Evolutionary conservation across 2,329 filamentous ascomycete genomes (phyloP).

Genomic region (Polychaeton citri): DNA sequence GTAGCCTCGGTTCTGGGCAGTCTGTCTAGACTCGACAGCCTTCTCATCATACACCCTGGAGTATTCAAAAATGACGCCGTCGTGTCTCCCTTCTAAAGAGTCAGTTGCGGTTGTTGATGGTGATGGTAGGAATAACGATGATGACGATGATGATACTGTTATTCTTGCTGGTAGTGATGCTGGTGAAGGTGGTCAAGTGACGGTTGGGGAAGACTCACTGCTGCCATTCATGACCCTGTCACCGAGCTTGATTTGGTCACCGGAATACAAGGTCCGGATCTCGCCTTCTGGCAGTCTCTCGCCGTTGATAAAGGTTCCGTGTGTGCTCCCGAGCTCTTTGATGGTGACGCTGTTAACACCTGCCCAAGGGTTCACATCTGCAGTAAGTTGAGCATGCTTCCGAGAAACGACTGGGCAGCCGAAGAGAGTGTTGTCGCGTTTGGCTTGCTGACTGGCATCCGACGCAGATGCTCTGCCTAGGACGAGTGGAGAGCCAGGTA

Average conservation of each 20-base stretch:
- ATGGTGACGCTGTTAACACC: constrained; percentile 12
- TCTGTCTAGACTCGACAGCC: constrained; percentile 1
- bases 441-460: constrained; percentile 1
- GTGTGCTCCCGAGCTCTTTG: constrained; percentile 18
- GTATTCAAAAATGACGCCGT: constrained; percentile 14
- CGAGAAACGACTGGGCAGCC: constrained; percentile 24
- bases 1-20: constrained; percentile 7
- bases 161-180: background rate
- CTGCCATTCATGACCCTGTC: constrained; percentile 13
- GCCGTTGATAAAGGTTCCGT: constrained; percentile 23
- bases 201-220: constrained; percentile 8
- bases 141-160: no score
- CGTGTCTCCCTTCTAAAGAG: constrained; percentile 12
- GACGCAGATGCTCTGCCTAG: background rate
- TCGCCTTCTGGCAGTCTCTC: constrained; percentile 8
- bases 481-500: background rate
- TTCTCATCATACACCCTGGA: constrained; percentile 4
- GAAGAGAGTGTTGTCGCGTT: constrained; percentile 20
- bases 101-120: background rate
- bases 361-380: constrained; percentile 4
- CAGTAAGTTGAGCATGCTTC: constrained; percentile 18
- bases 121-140: background rate
- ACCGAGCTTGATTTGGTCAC: constrained; percentile 21
- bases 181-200: constrained; percentile 1
- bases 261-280: constrained; percentile 9